Base-by-base conservation (phyloP, 305 asterid species). In the Fraxinus angustifolia region DNA sequence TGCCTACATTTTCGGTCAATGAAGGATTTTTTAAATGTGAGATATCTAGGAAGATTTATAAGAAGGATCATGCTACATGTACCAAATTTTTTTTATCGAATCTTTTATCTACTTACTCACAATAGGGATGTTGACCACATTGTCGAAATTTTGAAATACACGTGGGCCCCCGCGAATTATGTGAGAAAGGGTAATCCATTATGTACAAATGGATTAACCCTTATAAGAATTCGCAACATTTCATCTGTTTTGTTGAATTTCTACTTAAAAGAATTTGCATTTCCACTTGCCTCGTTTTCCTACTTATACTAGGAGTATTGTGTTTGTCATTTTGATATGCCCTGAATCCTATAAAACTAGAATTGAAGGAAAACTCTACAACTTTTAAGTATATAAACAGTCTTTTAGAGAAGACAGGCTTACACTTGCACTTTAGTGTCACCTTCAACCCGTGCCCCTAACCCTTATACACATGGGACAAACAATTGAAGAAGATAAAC, bases 271-370 rank as follows among this genome's bases (percentile, higher is more conserved):
- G 12, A 19, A 62, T 71, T 50, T 79, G 73, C 78, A 56, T 56
- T 70, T 79, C 28, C 26, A 1, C 26, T 67, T 72, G 70, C 33
- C 42, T 67, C 40, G 70, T 73, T 31, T 45, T 60, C 67, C 50
- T 12, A n/a, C 48, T 38, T 82, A 53, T 16, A 12, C 2, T 16
- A 4, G 8, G 1, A 50, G 21, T 73, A 14, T 62, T 45, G 60
- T 75, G 65, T 82, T 75, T 5, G 65, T 81, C 78, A 36, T 67
- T 73, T 77, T 35, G 73, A 67, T 10, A 26, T 40, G 35, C 28
- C 28, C 30, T 28, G 73, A 19, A 67, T 67, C 35, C 35, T 67
- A 33, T 67, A 23, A 23, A 26, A 28, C 23, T 50, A 48, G 17
- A 48, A 12, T 45, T 45, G 56, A 45, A 45, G 53, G 17, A 42